Percentiles rank a stretch among this genome's conserved stretches.
Conservation (phyloP, 1,284 basidiomycete species). For the Cryptococcus deneoformans region DNA sequence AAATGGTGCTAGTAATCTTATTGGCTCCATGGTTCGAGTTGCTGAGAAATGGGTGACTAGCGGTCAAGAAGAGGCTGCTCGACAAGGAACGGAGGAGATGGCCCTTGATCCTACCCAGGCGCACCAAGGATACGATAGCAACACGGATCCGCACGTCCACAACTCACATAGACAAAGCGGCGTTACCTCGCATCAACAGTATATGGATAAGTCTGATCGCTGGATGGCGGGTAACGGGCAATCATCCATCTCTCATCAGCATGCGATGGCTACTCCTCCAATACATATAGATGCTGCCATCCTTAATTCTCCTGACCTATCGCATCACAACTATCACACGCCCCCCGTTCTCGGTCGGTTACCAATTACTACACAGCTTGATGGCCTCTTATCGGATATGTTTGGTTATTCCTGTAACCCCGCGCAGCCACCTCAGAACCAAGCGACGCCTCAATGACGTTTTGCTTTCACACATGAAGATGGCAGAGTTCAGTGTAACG, state of each 20-base stretch:
- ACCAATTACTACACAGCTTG: constrained; percentile 5
- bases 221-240: constrained; percentile 32
- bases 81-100: background rate
- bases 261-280: background rate
- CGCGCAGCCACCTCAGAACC: background rate
- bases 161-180: background rate
- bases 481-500: too few species aligned
- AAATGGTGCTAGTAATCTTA: constrained; percentile 39
- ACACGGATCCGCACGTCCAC: background rate
- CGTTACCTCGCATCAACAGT: constrained; percentile 8
- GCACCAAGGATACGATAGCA: background rate
- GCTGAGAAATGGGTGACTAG: constrained; percentile 28
- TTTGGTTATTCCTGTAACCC: constrained; percentile 15
- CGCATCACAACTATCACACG: too few species aligned
- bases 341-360: too few species aligned
- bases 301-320: background rate
- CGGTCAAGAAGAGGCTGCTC: constrained; percentile 13
- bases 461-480: too few species aligned
- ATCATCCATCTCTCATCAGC: background rate
- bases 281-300: background rate
- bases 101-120: background rate
- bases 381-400: constrained; percentile 20
- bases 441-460: background rate
- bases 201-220: constrained; percentile 36
- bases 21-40: constrained; percentile 36